phyloP scores from a whole-genome alignment of 495 filamentous ascomycete species.

The Aspergillus taichungensis region DNA sequence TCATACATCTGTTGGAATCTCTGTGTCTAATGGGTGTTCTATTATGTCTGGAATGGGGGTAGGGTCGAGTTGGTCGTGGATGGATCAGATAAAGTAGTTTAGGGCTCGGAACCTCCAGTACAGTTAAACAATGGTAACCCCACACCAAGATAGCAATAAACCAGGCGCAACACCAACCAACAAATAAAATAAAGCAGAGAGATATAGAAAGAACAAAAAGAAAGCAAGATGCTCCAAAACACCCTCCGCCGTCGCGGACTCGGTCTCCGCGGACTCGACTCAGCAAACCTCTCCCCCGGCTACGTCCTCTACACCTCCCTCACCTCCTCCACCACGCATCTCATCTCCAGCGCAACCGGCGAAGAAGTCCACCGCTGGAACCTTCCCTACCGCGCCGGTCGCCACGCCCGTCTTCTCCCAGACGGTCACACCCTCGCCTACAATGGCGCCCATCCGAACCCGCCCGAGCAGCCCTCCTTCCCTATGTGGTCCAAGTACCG shows the following conservation, averaged over 20 bases:
- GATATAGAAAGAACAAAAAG: too few species aligned
- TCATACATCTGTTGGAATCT: too few species aligned
- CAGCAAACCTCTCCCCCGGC: conserved; percentile 27
- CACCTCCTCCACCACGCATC: conserved; percentile 31
- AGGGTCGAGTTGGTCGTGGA: too few species aligned
- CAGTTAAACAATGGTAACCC: too few species aligned
- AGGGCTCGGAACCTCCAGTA: too few species aligned
- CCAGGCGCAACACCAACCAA: too few species aligned
- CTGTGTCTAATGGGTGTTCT: too few species aligned
- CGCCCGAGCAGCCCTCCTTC: conserved; percentile 23
- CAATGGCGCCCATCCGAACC: conserved; percentile 34
- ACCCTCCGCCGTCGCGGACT: conserved; percentile 35
- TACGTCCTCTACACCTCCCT: conserved; percentile 37
- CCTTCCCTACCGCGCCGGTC: conserved; percentile 31
- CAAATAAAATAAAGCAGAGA: too few species aligned
- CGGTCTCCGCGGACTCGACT: conserved; percentile 34
- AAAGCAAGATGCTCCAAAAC: conserved; percentile 30
- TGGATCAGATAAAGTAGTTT: too few species aligned
- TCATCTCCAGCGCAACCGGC: conserved; percentile 28
- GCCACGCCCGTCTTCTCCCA: conserved; percentile 34
- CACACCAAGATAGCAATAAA: too few species aligned
- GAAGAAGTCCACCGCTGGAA: conserved; percentile 37
- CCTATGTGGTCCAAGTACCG: conserved; percentile 40
- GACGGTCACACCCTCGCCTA: conserved; percentile 33
- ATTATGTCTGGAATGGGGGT: too few species aligned